Base-by-base conservation (phyloP, 371 early-diverging fungal species). In the Blakeslea trispora region DNA sequence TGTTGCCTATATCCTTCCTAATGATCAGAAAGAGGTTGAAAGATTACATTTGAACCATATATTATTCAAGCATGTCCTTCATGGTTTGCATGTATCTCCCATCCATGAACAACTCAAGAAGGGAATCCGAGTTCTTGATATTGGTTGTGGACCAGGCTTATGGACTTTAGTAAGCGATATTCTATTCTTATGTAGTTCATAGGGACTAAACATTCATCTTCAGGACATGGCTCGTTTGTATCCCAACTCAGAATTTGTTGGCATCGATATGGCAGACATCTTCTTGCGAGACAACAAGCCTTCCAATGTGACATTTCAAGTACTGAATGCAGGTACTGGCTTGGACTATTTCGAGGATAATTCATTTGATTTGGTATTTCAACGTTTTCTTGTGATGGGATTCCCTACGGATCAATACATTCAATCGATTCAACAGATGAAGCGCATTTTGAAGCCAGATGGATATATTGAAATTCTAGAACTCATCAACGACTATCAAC, bases 121-220 rank as follows among this genome's bases (percentile, higher is more conserved):
- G 48, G 76, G 76, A 13, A 69, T 70, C 21, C 61, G 66, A 18
- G 74, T 75, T 0, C 59, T 79, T 15, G 79, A 79, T 22, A 65
- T 76, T 23, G 79, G 79, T 3, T 77, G 78, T 63, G 78, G 78
- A 2, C 78, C 78, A 44, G 78, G 75, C 11, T 72, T 66, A 65
- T 77, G 78, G 78, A 67, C 71, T n/a, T 10, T 65, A 45, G 74
- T 68, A 56, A 63, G 40, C n/a, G n/a, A n/a, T n/a, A n/a, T n/a
- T n/a, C n/a, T n/a, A n/a, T n/a, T n/a, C n/a, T n/a, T n/a, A n/a
- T n/a, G n/a, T n/a, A n/a, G n/a, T n/a, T n/a, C n/a, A n/a, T n/a
- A n/a, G n/a, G n/a, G n/a, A n/a, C n/a, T n/a, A n/a, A n/a, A n/a
- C n/a, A n/a, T n/a, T n/a, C n/a, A n/a, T n/a, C n/a, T n/a, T n/a